Conservation (phyloP, 306 rosid genomes). For the Dalbergia cochinchinensis region DNA sequence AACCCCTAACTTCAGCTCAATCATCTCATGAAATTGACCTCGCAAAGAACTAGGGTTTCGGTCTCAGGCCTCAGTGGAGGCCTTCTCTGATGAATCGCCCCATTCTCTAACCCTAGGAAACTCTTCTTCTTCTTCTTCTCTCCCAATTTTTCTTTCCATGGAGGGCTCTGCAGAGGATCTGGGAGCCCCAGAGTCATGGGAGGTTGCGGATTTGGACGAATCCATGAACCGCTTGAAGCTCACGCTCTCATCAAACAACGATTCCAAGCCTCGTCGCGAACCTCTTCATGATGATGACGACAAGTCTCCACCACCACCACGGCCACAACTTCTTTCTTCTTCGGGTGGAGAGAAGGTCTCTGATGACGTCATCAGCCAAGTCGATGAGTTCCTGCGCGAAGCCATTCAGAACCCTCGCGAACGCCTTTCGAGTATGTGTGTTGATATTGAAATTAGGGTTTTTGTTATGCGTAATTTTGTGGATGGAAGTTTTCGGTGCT, state of each 20-base stretch:
- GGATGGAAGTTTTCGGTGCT: no score
- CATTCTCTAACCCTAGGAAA: slow-evolving; percentile 47
- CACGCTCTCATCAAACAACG: slow-evolving; percentile 61
- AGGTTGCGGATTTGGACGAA: slow-evolving; percentile 87
- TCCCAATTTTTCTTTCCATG: slow-evolving; percentile 53
- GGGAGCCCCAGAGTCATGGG: slow-evolving; percentile 99
- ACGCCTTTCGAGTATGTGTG: slow-evolving; percentile 62
- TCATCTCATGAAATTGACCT: slow-evolving; percentile 56
- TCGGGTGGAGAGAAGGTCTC: slow-evolving; percentile 48
- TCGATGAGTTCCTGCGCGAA: slow-evolving; percentile 92
- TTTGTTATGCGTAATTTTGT: no score
- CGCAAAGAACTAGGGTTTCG: slow-evolving; percentile 46
- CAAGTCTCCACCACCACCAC: neutral
- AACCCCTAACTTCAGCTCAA: slow-evolving; percentile 47
- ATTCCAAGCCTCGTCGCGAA: slow-evolving; percentile 24
- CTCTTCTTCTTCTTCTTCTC: slow-evolving; percentile 3
- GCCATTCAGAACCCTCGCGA: slow-evolving; percentile 97
- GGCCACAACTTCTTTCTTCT: slow-evolving; percentile 39
- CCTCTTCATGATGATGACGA: slow-evolving; percentile 9
- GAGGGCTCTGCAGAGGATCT: slow-evolving; percentile 93
- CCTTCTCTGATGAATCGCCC: slow-evolving; percentile 1
- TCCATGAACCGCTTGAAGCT: slow-evolving; percentile 84
- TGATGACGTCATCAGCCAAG: slow-evolving; percentile 73
- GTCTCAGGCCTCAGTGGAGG: neutral
- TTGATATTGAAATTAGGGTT: no score